Percentiles rank a stretch among this genome's conserved stretches.
Conservation (phyloP, 1,139 yeast species). For the Magnusiomyces magnusii region DNA sequence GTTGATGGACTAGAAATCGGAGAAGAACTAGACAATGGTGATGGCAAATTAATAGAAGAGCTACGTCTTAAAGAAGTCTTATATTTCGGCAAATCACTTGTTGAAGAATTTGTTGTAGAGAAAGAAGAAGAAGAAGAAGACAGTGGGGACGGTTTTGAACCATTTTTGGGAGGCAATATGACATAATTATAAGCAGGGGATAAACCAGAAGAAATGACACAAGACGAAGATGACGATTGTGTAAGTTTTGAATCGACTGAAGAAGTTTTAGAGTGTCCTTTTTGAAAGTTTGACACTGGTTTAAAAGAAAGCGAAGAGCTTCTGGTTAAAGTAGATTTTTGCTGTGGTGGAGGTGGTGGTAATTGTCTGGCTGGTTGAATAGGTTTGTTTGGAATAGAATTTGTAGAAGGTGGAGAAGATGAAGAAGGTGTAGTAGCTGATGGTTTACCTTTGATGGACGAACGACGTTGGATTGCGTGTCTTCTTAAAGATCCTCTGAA, state of each 20-base stretch:
- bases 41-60: not conserved
- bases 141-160: not conserved
- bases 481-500: not conserved
- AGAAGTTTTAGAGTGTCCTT: not conserved
- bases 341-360: too few relatives aligned
- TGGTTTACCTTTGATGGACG: not conserved
- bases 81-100: too few relatives aligned
- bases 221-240: not conserved
- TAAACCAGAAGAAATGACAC: not conserved
- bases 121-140: not conserved
- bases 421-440: not conserved
- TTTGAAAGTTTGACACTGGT: not conserved
- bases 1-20: not conserved
- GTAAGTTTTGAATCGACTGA: not conserved
- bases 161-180: not conserved
- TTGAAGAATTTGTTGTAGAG: not conserved
- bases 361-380: too few relatives aligned
- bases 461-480: not conserved
- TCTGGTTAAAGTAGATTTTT: not conserved
- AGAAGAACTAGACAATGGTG: not conserved
- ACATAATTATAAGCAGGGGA: not conserved
- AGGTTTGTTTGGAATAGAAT: not conserved
- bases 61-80: too few relatives aligned
- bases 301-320: not conserved
- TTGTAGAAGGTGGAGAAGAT: not conserved